Evolutionary conservation across 2,329 filamentous ascomycete genomes (phyloP).

Genomic region (Colletotrichum abscissum): DNA sequence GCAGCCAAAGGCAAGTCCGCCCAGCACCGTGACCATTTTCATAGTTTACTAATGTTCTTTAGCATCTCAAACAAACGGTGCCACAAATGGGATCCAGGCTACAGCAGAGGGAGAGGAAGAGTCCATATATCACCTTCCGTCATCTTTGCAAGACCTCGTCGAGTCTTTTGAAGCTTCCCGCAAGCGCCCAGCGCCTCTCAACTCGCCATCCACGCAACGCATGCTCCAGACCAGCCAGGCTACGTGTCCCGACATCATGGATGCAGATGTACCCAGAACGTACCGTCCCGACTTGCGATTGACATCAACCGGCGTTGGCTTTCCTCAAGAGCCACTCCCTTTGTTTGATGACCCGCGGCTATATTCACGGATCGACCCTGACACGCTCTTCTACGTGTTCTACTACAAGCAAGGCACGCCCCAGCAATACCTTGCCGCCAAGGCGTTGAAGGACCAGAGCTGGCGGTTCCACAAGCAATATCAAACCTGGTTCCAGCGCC

Average conservation of each 20-base stretch:
- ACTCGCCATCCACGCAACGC: constrained; percentile 75
- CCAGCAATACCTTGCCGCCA: constrained; percentile 94
- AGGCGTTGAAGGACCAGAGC: constrained; percentile 97
- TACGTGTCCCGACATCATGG: constrained; percentile 78
- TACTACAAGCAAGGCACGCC: constrained; percentile 98
- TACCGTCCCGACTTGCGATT: constrained; percentile 88
- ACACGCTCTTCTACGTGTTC: constrained; percentile 98
- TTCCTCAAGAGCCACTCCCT: constrained; percentile 90
- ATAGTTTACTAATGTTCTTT: constrained; percentile 11
- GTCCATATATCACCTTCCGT: constrained; percentile 91
- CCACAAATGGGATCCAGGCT: constrained; percentile 62
- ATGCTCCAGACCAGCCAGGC: constrained; percentile 81
- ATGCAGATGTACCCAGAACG: constrained; percentile 84
- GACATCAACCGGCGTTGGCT: constrained; percentile 80
- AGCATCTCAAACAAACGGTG: constrained; percentile 62
- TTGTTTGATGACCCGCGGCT: constrained; percentile 93
- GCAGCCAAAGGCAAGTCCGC: constrained; percentile 55
- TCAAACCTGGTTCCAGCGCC: constrained; percentile 98
- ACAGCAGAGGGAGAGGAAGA: constrained; percentile 72
- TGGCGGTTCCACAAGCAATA: constrained; percentile 99
- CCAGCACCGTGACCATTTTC: neutral
- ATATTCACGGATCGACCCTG: constrained; percentile 90
- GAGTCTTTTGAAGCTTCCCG: constrained; percentile 91
- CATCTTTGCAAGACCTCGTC: constrained; percentile 88
- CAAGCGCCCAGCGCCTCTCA: constrained; percentile 70